phyloP scores from a whole-genome alignment of 345 rosid species.

The Limnanthes douglasii region DNA sequence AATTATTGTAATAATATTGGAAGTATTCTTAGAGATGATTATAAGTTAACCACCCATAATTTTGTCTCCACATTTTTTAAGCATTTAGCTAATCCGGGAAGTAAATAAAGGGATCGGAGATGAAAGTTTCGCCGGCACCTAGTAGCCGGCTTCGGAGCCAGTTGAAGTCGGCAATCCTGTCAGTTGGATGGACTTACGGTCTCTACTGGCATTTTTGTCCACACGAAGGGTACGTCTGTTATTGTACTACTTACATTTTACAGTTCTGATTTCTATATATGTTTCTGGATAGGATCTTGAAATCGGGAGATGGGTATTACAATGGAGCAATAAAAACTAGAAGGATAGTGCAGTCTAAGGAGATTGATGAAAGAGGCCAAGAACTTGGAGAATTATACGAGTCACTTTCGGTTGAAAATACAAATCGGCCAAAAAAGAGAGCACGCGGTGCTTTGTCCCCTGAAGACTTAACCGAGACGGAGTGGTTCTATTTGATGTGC shows the following conservation, averaged over 20 bases:
- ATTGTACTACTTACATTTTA: neutral
- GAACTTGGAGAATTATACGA: constrained; percentile 90
- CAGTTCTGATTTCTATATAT: neutral
- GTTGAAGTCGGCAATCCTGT: constrained; percentile 76
- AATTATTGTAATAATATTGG: too few species aligned
- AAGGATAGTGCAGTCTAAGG: constrained; percentile 88
- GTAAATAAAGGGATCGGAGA: too few species aligned
- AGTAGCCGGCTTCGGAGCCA: constrained; percentile 45
- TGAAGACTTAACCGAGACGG: constrained; percentile 91
- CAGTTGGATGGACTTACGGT: constrained; percentile 90
- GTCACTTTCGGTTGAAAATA: constrained; percentile 66
- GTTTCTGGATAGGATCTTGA: constrained; percentile 32
- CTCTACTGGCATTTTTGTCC: constrained; percentile 94
- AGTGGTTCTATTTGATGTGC: constrained; percentile 96
- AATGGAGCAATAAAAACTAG: constrained; percentile 96
- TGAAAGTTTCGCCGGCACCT: neutral
- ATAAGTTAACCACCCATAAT: too few species aligned
- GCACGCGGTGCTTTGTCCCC: constrained; percentile 86
- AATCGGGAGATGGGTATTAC: constrained; percentile 92
- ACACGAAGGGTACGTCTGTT: constrained; percentile 54
- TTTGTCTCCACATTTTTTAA: too few species aligned
- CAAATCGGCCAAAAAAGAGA: constrained; percentile 30
- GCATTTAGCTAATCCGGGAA: too few species aligned
- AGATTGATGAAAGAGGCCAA: constrained; percentile 81
- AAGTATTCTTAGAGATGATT: too few species aligned